Conservation (phyloP, 768 basidiomycete species). For the Suillus subalutaceus region DNA sequence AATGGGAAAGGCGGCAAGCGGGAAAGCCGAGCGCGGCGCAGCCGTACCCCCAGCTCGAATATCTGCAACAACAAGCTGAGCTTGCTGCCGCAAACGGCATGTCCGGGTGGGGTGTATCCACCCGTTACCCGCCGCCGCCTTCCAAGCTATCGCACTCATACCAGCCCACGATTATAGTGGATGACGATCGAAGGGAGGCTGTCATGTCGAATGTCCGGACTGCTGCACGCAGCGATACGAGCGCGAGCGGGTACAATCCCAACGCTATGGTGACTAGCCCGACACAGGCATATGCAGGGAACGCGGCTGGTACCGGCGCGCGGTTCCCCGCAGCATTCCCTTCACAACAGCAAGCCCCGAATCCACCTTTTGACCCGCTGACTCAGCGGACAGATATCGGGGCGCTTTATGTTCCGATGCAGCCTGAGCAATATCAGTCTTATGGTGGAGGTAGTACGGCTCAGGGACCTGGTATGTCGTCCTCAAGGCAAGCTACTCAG, state of each 20-base stretch:
- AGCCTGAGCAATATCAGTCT: constrained; percentile 74
- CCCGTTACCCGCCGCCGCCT: constrained; percentile 49
- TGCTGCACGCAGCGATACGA: constrained; percentile 55
- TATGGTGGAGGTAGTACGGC: constrained; percentile 46
- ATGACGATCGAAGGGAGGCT: constrained; percentile 75
- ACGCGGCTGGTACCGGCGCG: constrained; percentile 48
- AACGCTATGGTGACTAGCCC: constrained; percentile 70
- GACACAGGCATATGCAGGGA: constrained; percentile 68
- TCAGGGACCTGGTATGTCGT: constrained; percentile 25
- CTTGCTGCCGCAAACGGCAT: constrained; percentile 67
- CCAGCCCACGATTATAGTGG: constrained; percentile 55
- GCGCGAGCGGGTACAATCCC: constrained; percentile 45
- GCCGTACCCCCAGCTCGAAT: constrained; percentile 89
- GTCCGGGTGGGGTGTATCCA: constrained; percentile 50
- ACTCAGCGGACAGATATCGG: constrained; percentile 68
- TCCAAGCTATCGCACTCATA: constrained; percentile 37
- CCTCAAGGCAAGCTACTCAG: constrained; percentile 50
- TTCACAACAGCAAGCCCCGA: constrained; percentile 42
- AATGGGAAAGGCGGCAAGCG: constrained; percentile 91
- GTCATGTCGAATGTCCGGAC: constrained; percentile 79
- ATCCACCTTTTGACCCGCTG: constrained; percentile 58
- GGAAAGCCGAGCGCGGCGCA: constrained; percentile 72
- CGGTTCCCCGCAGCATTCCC: constrained; percentile 62
- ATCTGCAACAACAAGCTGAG: constrained; percentile 91
- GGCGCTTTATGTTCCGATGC: constrained; percentile 78